phyloP scores from a whole-genome alignment of 352 stramenopile genomes.

The Phytopythium delawarense region DNA sequence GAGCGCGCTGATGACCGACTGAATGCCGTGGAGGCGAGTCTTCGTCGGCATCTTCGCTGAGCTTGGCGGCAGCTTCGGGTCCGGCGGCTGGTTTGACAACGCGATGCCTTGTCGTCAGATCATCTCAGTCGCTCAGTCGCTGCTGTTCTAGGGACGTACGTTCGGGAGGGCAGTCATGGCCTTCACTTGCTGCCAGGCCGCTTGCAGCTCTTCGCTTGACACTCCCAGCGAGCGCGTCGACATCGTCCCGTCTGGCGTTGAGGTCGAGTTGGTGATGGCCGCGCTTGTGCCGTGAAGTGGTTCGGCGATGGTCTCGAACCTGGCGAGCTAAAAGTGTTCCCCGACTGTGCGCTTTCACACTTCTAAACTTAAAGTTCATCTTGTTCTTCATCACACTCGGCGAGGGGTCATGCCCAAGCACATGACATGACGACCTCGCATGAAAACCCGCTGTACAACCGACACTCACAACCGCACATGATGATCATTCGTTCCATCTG shows the following conservation, averaged over 20 bases:
- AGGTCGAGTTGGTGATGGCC: neutral
- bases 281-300: neutral
- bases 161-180: constrained; percentile 42
- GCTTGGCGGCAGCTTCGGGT: constrained; percentile 56
- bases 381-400: constrained; percentile 1
- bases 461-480: neutral
- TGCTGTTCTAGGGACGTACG: constrained; percentile 14
- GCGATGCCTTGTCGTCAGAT: neutral
- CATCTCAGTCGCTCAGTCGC: neutral
- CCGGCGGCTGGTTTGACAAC: constrained; percentile 31
- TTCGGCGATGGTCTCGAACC: neutral
- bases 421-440: neutral
- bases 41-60: constrained; percentile 57
- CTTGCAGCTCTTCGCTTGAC: constrained; percentile 58
- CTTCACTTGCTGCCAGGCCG: constrained; percentile 69
- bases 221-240: constrained; percentile 24
- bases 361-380: neutral
- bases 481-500: neutral
- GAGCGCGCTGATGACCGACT: constrained; percentile 63
- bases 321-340: neutral
- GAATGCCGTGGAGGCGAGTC: constrained; percentile 45
- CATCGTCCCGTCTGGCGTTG: constrained; percentile 21
- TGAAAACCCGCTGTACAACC: neutral
- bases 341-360: no score
- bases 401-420: neutral